Evolutionary conservation across 805 yeast species (phyloP).

Genomic region (Cyberlindnera samutprakarnensis): DNA sequence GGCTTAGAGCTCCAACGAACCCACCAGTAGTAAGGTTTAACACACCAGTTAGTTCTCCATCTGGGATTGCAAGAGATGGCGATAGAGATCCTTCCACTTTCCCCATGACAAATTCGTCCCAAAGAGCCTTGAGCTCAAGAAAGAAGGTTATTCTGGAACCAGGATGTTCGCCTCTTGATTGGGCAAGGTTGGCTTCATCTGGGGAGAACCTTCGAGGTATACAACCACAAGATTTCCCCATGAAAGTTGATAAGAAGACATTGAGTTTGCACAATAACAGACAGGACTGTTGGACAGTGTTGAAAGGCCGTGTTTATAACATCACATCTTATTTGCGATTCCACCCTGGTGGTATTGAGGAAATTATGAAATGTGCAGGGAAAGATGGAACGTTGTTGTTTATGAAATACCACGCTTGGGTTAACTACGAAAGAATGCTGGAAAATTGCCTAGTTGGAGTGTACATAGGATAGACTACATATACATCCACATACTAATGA

Average conservation of each 20-base stretch:
- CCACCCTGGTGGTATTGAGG: constrained; percentile 90
- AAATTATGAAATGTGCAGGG: constrained; percentile 75
- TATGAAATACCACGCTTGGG: constrained; percentile 72
- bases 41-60: no score
- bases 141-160: constrained; percentile 61
- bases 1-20: neutral
- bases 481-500: neutral
- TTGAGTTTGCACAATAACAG: constrained; percentile 46
- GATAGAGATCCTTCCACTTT: no score
- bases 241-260: constrained; percentile 49
- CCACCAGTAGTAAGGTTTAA: no score
- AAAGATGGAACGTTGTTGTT: constrained; percentile 74
- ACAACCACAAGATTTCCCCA: constrained; percentile 44
- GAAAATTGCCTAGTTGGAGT: constrained; percentile 72
- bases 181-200: constrained; percentile 57
- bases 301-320: constrained; percentile 77
- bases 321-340: constrained; percentile 75
- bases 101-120: no score
- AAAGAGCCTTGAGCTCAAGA: no score
- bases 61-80: no score
- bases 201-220: constrained; percentile 48
- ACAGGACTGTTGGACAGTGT: constrained; percentile 82
- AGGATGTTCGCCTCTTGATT: constrained; percentile 81
- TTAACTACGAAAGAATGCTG: constrained; percentile 74
- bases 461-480: constrained; percentile 11